Percentiles rank a stretch among this genome's conserved stretches.
Conservation (phyloP, 2,329 filamentous ascomycete species). For the Penicillium sumatraense region DNA sequence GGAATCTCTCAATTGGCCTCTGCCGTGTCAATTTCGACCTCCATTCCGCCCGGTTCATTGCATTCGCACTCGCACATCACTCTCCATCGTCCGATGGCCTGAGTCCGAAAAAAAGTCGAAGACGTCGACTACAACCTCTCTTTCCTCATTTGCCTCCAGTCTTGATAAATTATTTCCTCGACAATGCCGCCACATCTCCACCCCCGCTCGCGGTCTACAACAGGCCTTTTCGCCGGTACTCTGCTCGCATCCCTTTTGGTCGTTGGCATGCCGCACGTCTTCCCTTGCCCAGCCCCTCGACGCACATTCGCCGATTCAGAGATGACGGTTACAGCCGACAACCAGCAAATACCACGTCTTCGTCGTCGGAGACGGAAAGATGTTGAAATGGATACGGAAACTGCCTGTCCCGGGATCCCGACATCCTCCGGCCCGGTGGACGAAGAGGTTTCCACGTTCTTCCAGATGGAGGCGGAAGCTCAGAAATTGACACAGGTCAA, state of each 20-base stretch:
- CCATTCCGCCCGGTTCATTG: not conserved
- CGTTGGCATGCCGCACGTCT: constrained; percentile 83
- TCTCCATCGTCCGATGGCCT: constrained; percentile 24
- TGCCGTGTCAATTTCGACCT: not conserved
- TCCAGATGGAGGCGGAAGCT: constrained; percentile 48
- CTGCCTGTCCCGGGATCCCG: constrained; percentile 17
- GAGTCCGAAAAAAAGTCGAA: constrained; percentile 17
- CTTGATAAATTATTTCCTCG: constrained; percentile 1
- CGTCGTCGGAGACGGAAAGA: constrained; percentile 43
- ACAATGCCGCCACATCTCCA: constrained; percentile 84
- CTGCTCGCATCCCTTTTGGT: constrained; percentile 88
- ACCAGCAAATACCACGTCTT: constrained; percentile 46
- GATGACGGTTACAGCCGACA: constrained; percentile 46
- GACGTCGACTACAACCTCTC: constrained; percentile 18
- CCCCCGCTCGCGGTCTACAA: constrained; percentile 89
- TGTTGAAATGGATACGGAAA: constrained; percentile 23
- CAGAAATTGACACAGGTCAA: constrained; percentile 49
- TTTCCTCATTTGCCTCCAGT: constrained; percentile 15
- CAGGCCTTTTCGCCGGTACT: constrained; percentile 92
- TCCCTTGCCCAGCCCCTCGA: constrained; percentile 87
- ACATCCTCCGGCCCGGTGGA: constrained; percentile 27
- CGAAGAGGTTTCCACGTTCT: constrained; percentile 51
- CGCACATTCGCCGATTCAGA: constrained; percentile 73
- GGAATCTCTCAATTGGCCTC: constrained; percentile 19
- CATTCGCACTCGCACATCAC: constrained; percentile 1